Evolutionary conservation across 495 filamentous ascomycete genomes (phyloP).

Genomic region (Trichocladium antarcticum): DNA sequence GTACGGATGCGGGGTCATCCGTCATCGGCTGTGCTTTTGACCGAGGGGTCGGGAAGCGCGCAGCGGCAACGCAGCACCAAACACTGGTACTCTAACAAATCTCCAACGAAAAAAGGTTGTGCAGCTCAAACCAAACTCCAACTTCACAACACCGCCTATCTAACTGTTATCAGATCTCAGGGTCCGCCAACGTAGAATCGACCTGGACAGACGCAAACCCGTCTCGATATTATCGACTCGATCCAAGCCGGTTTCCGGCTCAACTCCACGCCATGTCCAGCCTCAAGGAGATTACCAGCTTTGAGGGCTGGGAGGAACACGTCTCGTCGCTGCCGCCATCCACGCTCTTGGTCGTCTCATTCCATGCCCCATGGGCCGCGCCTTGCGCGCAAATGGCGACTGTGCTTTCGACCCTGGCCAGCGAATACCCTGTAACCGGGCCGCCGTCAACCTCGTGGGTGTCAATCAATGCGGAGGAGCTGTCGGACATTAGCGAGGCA

Average conservation of each 20-base stretch:
- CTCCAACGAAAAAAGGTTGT: neutral
- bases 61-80: neutral
- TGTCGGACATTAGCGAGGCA: slow-evolving; percentile 72
- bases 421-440: slow-evolving; percentile 57
- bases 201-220: too few species aligned
- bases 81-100: neutral
- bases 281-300: slow-evolving; percentile 59
- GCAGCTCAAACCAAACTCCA: neutral
- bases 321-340: slow-evolving; percentile 51
- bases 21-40: slow-evolving; percentile 4
- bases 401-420: slow-evolving; percentile 74
- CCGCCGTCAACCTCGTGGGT: slow-evolving; percentile 68
- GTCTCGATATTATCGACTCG: neutral
- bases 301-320: slow-evolving; percentile 55
- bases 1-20: slow-evolving; percentile 7
- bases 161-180: too few species aligned
- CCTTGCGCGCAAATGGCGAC: slow-evolving; percentile 87
- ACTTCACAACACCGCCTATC: neutral
- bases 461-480: slow-evolving; percentile 77
- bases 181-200: too few species aligned
- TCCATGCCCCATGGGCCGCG: slow-evolving; percentile 94
- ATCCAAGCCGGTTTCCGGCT: neutral
- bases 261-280: slow-evolving; percentile 46
- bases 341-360: slow-evolving; percentile 72
- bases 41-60: slow-evolving; percentile 2